Evolutionary conservation across 2,329 filamentous ascomycete species (phyloP), one percentile per base, ranked within the genome.

Genomic region (Grosmannia huntii): DNA sequence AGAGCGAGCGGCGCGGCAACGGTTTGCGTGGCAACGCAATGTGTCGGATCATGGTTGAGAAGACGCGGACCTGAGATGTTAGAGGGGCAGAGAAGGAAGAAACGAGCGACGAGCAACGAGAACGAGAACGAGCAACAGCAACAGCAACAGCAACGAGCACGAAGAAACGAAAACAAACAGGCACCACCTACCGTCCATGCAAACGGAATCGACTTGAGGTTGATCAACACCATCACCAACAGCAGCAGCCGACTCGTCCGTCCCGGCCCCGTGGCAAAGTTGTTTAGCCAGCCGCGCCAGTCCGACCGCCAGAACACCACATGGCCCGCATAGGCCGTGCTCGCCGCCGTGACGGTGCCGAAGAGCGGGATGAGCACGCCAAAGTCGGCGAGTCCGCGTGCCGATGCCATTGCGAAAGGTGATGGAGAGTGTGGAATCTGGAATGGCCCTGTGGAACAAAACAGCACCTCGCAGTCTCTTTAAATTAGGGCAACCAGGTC

Each of bases 171-270:
- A n/a, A n/a, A n/a, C 19, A 16, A 28, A 53, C 10, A 71, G 7
- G 28, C n/a, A n/a, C n/a, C n/a, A 33, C 83, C 58, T 78, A 88
- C 84, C 64, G 89, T 89, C 88, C 88, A 92, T 11, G 82, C 80
- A 49, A 89, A 77, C 0, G 88, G 88, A 60, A 90, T 66, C 60
- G 79, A 87, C 76, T 92, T 92, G 72, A 85, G 75, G 69, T 91
- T 92, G 50, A 81, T 64, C 9, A 85, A 53, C 14, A 81, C 74
- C 58, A 87, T 80, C 14, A 80, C 55, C 16, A 85, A 64, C 60
- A 81, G 68, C 59, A 80, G 56, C 59, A 83, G 73, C 5, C 80
- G 76, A 62, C 75, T 79, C 6, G 72, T 76, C 56, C 77, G 72
- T 3, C 79, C 80, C 0, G 80, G 79, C 0, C 79, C 80, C 0